Percentiles rank a stretch among this genome's conserved stretches.
These are phyloP conservation scores for Cochlearia excelsa DNA, from an alignment of 345 rosid species.

Conservation along the genomic window DNA sequence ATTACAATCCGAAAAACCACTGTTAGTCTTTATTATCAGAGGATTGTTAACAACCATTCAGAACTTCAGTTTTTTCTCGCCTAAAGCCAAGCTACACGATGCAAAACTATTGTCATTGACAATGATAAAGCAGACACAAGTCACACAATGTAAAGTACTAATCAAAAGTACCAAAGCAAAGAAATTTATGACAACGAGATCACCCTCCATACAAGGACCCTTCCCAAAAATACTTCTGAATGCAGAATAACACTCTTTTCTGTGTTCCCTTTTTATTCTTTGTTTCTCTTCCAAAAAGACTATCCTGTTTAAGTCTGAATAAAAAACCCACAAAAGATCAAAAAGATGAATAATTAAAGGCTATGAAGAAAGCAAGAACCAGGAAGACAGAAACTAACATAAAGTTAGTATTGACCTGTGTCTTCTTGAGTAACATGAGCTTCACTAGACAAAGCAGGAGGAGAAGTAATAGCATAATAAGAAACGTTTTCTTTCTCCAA, in stretches of 20 bases:
- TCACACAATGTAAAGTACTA: not conserved
- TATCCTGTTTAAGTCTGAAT: conserved; percentile 36
- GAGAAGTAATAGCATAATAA: conserved; percentile 51
- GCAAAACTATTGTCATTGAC: conserved; percentile 1
- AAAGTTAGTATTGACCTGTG: conserved; percentile 36
- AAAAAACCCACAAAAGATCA: not conserved
- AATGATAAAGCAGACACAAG: conserved; percentile 12
- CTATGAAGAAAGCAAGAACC: not conserved
- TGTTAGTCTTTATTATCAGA: conserved; percentile 8
- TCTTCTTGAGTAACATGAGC: conserved; percentile 21
- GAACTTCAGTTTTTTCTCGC: not conserved
- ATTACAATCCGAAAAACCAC: conserved; percentile 8
- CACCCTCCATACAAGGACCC: conserved; percentile 48
- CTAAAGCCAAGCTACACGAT: conserved; percentile 1
- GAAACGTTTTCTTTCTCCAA: conserved; percentile 46
- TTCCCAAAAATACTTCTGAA: conserved; percentile 53
- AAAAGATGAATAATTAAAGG: not conserved
- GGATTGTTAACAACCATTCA: not conserved
- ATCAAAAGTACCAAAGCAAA: conserved; percentile 69
- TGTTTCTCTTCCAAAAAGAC: conserved; percentile 41
- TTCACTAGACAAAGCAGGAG: conserved; percentile 56
- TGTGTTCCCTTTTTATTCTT: conserved; percentile 48
- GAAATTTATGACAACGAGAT: conserved; percentile 74
- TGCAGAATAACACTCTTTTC: conserved; percentile 59
- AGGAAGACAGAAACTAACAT: not conserved